phyloP scores from a whole-genome alignment of 176 grass and related monocot species.

The Lolium multiflorum region DNA sequence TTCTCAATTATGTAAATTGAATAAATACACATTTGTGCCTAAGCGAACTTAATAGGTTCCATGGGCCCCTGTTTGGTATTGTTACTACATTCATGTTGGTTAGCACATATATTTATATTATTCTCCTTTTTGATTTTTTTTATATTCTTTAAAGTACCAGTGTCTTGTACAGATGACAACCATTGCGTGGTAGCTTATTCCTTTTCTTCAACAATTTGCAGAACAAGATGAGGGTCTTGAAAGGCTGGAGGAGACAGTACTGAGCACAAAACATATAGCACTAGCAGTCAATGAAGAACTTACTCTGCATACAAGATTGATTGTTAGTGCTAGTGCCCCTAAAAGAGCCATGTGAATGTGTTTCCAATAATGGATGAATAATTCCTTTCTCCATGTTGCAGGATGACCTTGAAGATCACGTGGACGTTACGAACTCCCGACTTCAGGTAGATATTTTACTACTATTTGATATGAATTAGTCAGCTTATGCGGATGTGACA shows the following conservation, averaged over 20 bases:
- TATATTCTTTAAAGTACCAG: neutral
- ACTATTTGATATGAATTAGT: neutral
- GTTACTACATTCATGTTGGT: conserved; percentile 14
- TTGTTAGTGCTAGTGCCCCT: conserved; percentile 66
- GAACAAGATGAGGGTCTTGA: conserved; percentile 96
- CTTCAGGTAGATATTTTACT: conserved; percentile 61
- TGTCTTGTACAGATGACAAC: neutral
- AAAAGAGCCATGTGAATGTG: neutral
- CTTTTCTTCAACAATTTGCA: conserved; percentile 39
- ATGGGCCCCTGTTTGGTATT: conserved; percentile 2
- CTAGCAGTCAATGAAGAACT: conserved; percentile 98
- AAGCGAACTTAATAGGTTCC: neutral
- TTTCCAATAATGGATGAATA: conserved; percentile 5
- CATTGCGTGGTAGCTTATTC: neutral
- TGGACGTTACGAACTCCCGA: conserved; percentile 78
- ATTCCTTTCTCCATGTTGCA: conserved; percentile 50
- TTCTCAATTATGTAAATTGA: conserved; percentile 27
- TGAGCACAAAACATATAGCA: conserved; percentile 98
- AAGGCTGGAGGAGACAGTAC: conserved; percentile 88
- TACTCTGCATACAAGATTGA: conserved; percentile 87
- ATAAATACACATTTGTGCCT: neutral
- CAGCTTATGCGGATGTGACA: neutral
- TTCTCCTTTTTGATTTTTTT: no score
- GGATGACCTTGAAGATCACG: conserved; percentile 83
- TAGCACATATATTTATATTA: neutral